phyloP scores from a whole-genome alignment of 1,139 yeast genomes.

The Geotrichum fermentans region DNA sequence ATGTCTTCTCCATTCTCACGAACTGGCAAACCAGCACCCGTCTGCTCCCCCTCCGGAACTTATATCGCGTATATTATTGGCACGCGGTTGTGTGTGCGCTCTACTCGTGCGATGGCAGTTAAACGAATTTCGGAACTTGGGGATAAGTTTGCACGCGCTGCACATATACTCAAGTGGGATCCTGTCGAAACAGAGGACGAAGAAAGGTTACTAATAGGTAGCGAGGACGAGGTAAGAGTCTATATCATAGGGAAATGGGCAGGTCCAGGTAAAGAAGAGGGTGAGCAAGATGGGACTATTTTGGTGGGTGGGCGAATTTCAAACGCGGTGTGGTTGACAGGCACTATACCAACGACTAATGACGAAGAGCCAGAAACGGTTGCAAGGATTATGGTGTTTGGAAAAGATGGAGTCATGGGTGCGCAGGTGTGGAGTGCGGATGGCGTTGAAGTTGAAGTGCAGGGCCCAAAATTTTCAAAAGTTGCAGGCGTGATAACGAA shows the following conservation, averaged over 20 bases:
- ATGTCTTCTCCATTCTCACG: constrained; percentile 6
- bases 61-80: constrained; percentile 12
- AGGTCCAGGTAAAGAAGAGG: not conserved
- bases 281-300: constrained; percentile 10
- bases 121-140: constrained; percentile 13
- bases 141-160: constrained; percentile 8
- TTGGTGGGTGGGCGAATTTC: constrained; percentile 8
- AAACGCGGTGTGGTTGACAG: constrained; percentile 13
- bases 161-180: constrained; percentile 8
- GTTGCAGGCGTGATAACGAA: not conserved
- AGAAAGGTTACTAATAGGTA: constrained; percentile 9
- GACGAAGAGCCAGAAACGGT: constrained; percentile 5
- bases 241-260: constrained; percentile 4
- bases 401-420: constrained; percentile 10
- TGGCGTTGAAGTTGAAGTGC: constrained; percentile 11
- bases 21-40: constrained; percentile 4
- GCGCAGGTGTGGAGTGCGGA: constrained; percentile 15
- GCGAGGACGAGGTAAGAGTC: constrained; percentile 5
- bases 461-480: constrained; percentile 4
- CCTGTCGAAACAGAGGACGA: not conserved
- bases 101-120: constrained; percentile 11
- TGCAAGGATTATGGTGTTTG: constrained; percentile 12
- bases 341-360: constrained; percentile 3
- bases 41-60: constrained; percentile 10
- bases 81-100: constrained; percentile 9